Base-by-base conservation (phyloP, 2,329 filamentous ascomycete genomes). In the Lachnellula occidentalis region DNA sequence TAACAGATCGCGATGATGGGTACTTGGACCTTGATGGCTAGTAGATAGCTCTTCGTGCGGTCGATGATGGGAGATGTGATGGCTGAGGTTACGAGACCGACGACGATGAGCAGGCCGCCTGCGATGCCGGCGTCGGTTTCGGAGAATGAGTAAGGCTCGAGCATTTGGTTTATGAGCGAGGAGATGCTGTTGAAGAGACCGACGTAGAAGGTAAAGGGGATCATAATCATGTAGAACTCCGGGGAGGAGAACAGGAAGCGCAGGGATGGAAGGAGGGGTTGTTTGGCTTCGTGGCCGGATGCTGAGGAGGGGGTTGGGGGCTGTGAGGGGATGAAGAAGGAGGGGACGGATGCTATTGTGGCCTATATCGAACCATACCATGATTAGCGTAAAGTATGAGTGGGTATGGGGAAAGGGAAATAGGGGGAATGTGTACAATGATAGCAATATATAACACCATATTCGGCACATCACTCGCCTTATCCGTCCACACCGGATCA, bases 131-230 rank as follows among this genome's bases (percentile, higher is more conserved):
- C 89, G 53, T 96, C 80, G 60, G 87, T 86, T 69, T 95, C 87
- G 56, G 76, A 80, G 78, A 90, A 95, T 65, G 83, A 88, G 73
- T 96, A 92, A 0, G 94, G 94, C 39, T 82, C 76, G 60, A 97
- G 81, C 68, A 97, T 89, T 69, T 96, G 92, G 74, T 92, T 95
- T 9, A 97, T 78, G 1, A 97, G 81, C 1, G 88, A 88, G 48
- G 91, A 95, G 61, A 92, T 77, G 62, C 87, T 87, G 78, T 97
- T 97, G 83, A 99, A 99, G 74, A 94, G 86, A 64, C 88, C 91
- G 58, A 96, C 89, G 71, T 91, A 96, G 64, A 92, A 72, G 60
- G 81, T 74, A 73, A 92, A 97, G n/a, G 92, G 86, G 56, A 92
- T 65, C 58, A 92, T 75, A 61, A 96, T 73, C 59, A 96, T 79